A percentile compares a stretch with the other conserved stretches of the same genome.
Evolutionary conservation across 83 land plant genomes (phyloP).

Genomic region (Picea abies): DNA sequence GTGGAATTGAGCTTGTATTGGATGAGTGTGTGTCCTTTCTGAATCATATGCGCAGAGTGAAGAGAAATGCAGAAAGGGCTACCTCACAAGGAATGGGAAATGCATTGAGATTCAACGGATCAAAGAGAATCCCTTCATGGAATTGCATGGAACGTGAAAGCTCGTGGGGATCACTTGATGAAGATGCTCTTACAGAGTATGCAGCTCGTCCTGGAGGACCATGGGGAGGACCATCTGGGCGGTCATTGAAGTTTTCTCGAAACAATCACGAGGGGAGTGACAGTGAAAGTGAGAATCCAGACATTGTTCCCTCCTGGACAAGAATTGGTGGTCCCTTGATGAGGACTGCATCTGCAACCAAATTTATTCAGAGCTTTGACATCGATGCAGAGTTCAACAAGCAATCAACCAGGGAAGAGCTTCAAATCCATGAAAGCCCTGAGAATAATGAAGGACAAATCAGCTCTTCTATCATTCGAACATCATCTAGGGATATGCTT

Average conservation of each 20-base stretch:
- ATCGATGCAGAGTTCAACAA: conserved; percentile 36
- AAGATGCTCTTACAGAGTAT: conserved; percentile 59
- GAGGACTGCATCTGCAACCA: conserved; percentile 94
- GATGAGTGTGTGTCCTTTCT: conserved; percentile 98
- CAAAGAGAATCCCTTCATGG: conserved; percentile 98
- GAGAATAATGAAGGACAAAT: conserved; percentile 11
- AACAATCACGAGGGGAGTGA: conserved; percentile 69
- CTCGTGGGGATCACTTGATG: conserved; percentile 94
- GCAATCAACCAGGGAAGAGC: conserved; percentile 5
- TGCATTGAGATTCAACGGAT: conserved; percentile 51
- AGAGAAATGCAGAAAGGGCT: conserved; percentile 74
- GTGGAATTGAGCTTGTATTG: conserved; percentile 94
- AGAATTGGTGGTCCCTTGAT: conserved; percentile 96
- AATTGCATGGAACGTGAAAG: conserved; percentile 94
- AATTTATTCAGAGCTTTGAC: conserved; percentile 70
- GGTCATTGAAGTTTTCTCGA: conserved; percentile 42
- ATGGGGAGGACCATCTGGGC: conserved; percentile 42
- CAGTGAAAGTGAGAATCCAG: conserved; percentile 89
- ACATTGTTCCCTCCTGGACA: conserved; percentile 82
- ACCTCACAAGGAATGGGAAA: conserved; percentile 60
- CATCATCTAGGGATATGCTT: neutral
- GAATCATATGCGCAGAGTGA: conserved; percentile 91
- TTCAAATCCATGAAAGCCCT: neutral
- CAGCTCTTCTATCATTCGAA: neutral
- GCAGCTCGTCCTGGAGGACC: conserved; percentile 45